Conservation (phyloP, 768 basidiomycete genomes). For the Rhizopogon rudus region DNA sequence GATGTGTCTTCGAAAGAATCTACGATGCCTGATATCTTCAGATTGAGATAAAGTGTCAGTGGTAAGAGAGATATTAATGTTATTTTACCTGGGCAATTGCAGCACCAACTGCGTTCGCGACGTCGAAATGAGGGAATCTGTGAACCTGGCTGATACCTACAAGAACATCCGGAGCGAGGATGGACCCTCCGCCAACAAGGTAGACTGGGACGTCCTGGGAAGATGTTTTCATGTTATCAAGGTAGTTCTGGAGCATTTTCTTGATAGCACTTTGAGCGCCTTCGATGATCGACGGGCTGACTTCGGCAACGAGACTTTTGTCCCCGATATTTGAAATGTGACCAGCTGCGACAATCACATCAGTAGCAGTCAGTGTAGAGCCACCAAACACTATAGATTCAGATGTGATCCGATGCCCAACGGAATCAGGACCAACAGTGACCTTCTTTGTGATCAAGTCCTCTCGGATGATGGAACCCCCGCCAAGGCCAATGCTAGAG, state of each 20-base stretch:
- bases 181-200: slow-evolving; percentile 63
- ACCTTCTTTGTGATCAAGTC: slow-evolving; percentile 31
- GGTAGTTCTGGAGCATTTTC: slow-evolving; percentile 37
- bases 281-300: slow-evolving; percentile 23
- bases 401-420: slow-evolving; percentile 48
- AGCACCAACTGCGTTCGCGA: slow-evolving; percentile 61
- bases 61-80: not conserved
- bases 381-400: slow-evolving; percentile 57
- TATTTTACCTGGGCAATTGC: slow-evolving; percentile 33
- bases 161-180: slow-evolving; percentile 48
- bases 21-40: slow-evolving; percentile 37
- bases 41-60: not conserved
- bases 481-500: slow-evolving; percentile 55
- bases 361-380: slow-evolving; percentile 52
- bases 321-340: slow-evolving; percentile 25
- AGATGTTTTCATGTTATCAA: slow-evolving; percentile 65
- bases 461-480: slow-evolving; percentile 49
- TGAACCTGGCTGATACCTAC: slow-evolving; percentile 48
- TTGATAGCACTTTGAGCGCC: slow-evolving; percentile 38
- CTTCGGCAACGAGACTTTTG: slow-evolving; percentile 12
- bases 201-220: slow-evolving; percentile 51
- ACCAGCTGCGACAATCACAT: slow-evolving; percentile 44
- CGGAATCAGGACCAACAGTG: slow-evolving; percentile 60
- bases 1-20: slow-evolving; percentile 41
- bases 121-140: slow-evolving; percentile 44